Conservation (phyloP, 2,329 filamentous ascomycete species). For the Epichloe sp. region DNA sequence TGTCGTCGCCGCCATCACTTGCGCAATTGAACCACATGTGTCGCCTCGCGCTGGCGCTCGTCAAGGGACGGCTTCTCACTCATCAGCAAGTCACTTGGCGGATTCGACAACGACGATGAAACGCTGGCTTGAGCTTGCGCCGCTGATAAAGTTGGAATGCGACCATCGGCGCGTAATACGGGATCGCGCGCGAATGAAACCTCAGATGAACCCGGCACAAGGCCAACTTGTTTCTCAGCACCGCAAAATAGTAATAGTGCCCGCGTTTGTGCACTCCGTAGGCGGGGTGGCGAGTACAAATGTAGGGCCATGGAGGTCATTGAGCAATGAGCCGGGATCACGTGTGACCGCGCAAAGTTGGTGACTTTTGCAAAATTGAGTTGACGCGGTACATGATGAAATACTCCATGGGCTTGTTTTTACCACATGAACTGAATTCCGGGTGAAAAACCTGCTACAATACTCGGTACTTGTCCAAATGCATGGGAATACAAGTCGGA, state of each 20-base stretch:
- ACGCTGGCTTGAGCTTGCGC: background rate
- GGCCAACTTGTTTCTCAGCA: no score
- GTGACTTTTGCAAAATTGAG: background rate
- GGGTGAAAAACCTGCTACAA: no score
- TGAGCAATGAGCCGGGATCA: background rate
- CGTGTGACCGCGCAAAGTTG: slow-evolving; percentile 3
- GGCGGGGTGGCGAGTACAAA: no score
- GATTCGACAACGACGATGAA: background rate
- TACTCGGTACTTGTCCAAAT: no score
- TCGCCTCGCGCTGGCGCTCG: background rate
- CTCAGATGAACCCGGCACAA: no score
- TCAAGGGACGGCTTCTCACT: background rate
- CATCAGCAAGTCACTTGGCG: background rate
- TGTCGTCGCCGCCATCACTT: no score
- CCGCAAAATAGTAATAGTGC: no score
- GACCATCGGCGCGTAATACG: background rate
- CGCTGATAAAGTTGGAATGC: background rate
- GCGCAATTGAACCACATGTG: no score
- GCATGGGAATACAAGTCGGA: background rate
- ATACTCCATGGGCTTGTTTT: background rate
- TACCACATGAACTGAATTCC: background rate
- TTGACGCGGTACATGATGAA: background rate
- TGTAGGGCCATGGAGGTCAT: background rate
- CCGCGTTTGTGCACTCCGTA: no score
- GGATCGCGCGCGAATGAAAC: no score